Conservation (phyloP, 2,329 filamentous ascomycete species). For the Aspergillus ruber region DNA sequence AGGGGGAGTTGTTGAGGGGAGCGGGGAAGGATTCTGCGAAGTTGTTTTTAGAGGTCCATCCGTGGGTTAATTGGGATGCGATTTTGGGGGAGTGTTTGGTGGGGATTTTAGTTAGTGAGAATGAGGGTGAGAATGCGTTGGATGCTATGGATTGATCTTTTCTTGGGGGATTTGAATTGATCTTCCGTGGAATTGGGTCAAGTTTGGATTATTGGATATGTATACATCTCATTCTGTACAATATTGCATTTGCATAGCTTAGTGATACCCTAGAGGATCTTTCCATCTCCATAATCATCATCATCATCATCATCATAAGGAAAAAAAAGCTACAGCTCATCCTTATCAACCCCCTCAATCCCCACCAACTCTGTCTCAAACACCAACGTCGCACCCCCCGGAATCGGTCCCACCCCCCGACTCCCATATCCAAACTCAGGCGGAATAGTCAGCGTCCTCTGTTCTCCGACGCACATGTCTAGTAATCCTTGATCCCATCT, state of each 20-base stretch:
- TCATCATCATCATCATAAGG: too few species aligned
- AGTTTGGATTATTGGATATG: background rate
- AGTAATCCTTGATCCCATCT: conserved; percentile 87
- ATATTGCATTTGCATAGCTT: background rate
- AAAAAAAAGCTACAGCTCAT: too few species aligned
- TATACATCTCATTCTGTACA: background rate
- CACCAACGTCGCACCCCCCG: conserved; percentile 71
- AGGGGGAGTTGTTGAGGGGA: conserved; percentile 55
- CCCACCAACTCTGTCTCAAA: conserved; percentile 88
- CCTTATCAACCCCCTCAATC: conserved; percentile 64
- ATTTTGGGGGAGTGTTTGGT: conserved; percentile 57
- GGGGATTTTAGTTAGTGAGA: conserved; percentile 54
- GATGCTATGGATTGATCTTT: conserved; percentile 55
- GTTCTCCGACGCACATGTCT: conserved; percentile 95
- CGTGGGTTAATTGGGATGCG: conserved; percentile 64
- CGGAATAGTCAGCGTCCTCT: conserved; percentile 83
- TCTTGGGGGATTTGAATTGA: conserved; percentile 45
- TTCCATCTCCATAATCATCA: too few species aligned
- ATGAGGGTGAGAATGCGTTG: conserved; percentile 37
- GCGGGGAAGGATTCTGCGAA: conserved; percentile 61
- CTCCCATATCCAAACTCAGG: conserved; percentile 78
- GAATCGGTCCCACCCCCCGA: conserved; percentile 72
- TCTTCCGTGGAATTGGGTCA: background rate
- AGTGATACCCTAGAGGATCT: conserved; percentile 3
- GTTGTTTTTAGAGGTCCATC: conserved; percentile 59